Base-by-base conservation (phyloP, 1,284 basidiomycete species). In the Ustilago bromivora region DNA sequence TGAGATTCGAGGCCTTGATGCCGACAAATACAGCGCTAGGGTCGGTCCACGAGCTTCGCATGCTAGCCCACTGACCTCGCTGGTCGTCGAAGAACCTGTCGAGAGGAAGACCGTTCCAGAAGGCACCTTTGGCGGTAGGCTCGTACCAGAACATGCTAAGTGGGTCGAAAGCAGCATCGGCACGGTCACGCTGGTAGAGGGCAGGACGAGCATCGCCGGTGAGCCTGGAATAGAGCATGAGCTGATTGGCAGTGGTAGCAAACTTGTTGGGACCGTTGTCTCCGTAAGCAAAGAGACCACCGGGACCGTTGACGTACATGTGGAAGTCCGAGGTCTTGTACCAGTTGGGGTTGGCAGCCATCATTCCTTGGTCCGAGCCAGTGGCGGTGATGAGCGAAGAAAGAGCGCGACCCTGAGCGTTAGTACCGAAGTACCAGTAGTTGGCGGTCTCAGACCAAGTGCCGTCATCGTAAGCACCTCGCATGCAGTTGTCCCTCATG, bases 101-200 rank as follows among this genome's bases (percentile, higher is more conserved):
- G 55, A 98, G 90, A 2, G 92, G 86, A 53, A 92, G 87, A 56
- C 91, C 92, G 84, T 95, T 91, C 95, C 95, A 98, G 90, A 93
- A 99, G 56, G 94, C 94, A 66, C 96, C 96, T 19, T 89, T 87
- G 57, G 92, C 90, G 5, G 90, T 88, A 12, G 95, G 91, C 86
- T 98, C 90, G 87, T 98, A 99, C 94, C 95, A 99, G 89, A 99
- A 96, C 94, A 99, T 96, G 83, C 91, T 91, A 90, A 92, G 94
- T 0, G 96, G 96, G 77, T 99, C 96, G 10, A 76, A 76, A 1
- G 94, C 92, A 83, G 98, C 96, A 40, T 83, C 82, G 61, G 88
- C 88, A 81, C 93, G 93, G 86, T 99, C 96, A 71, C 96, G 93
- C 88, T 99, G 96, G 90, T 92, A 95, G 60, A 99, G 90, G 15